These are phyloP conservation scores for Barnettozyma vustinii DNA, from an alignment of 805 yeast genomes.

Conservation along the genomic window DNA sequence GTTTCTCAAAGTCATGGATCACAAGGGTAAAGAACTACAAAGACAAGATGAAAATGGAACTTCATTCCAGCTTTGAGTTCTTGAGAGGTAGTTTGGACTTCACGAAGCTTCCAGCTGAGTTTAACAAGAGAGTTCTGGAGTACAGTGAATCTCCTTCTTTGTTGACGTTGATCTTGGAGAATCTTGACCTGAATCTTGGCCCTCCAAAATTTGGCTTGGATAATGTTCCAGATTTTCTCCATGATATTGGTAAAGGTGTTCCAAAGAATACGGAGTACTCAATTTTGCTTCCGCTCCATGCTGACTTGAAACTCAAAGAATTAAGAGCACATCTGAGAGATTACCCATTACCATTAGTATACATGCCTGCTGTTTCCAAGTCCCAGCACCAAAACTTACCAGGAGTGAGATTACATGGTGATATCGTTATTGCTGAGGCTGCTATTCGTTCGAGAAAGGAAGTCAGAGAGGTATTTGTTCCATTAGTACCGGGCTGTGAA, in stretches of 20 bases:
- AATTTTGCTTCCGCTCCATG: constrained; percentile 56
- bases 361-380: constrained; percentile 52
- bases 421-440: constrained; percentile 65
- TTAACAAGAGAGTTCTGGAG: constrained; percentile 42
- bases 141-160: constrained; percentile 46
- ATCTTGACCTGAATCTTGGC: constrained; percentile 41
- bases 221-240: constrained; percentile 54
- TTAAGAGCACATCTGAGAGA: constrained; percentile 71
- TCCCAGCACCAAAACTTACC: constrained; percentile 21
- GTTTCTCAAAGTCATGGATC: constrained; percentile 67
- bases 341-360: constrained; percentile 78
- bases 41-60: constrained; percentile 33
- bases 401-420: constrained; percentile 47
- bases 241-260: constrained; percentile 75
- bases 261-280: constrained; percentile 69
- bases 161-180: constrained; percentile 44
- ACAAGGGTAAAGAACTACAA: constrained; percentile 48
- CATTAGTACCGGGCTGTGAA: constrained; percentile 46
- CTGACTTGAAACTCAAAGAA: constrained; percentile 55
- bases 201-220: constrained; percentile 47
- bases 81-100: constrained; percentile 37
- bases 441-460: constrained; percentile 45
- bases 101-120: constrained; percentile 31
- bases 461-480: constrained; percentile 56
- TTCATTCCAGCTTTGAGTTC: constrained; percentile 34